These are phyloP conservation scores for Populus simonii DNA, from an alignment of 345 rosid genomes.

Conservation along the genomic window DNA sequence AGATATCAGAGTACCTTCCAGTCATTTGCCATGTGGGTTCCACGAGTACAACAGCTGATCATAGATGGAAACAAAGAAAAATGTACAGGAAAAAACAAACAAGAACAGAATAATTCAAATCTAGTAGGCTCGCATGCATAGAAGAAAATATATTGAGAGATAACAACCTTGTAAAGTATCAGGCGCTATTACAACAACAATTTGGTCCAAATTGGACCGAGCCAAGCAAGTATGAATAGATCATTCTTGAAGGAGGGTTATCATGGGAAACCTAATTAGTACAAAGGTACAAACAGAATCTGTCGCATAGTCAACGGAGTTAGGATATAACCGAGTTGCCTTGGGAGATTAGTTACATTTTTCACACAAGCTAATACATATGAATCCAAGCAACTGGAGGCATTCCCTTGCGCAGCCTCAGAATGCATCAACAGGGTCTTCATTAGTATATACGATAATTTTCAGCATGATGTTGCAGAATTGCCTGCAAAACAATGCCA, in stretches of 20 bases:
- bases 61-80: neutral
- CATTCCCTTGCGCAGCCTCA: slow-evolving; percentile 6
- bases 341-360: slow-evolving; percentile 15
- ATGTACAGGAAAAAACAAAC: neutral
- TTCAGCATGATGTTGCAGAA: slow-evolving; percentile 32
- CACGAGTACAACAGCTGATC: neutral
- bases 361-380: neutral
- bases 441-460: slow-evolving; percentile 31
- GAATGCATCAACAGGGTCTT: slow-evolving; percentile 8
- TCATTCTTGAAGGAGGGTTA: neutral
- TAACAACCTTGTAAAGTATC: neutral
- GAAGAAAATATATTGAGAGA: neutral
- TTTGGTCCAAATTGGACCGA: neutral
- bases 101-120: neutral
- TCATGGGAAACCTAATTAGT: slow-evolving; percentile 5
- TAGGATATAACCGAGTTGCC: slow-evolving; percentile 12
- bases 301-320: slow-evolving; percentile 11
- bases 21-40: neutral
- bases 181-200: neutral
- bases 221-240: neutral
- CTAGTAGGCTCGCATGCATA: neutral
- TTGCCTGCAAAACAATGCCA: slow-evolving; percentile 28
- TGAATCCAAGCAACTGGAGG: slow-evolving; percentile 6
- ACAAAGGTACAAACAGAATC: slow-evolving; percentile 7
- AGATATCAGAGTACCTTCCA: neutral